Percentiles rank a stretch among this genome's conserved stretches.
phyloP scores from a whole-genome alignment of 306 rosid genomes.

The Prinsepia uniflora region DNA sequence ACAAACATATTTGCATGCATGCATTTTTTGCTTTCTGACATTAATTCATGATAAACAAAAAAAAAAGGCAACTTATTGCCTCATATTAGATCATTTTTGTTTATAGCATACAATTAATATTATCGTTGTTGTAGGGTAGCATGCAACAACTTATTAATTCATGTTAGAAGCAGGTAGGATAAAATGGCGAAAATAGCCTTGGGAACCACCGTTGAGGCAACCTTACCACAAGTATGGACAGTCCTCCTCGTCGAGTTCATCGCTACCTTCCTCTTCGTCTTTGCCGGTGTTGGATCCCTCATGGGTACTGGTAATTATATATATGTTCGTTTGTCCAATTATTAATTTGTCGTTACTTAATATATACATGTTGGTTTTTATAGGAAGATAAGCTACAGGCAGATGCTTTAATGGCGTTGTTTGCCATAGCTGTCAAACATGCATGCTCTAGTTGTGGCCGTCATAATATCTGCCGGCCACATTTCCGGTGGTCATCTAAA shows the following conservation, averaged over 20 bases:
- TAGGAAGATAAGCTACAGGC: constrained; percentile 51
- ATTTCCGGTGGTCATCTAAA: constrained; percentile 93
- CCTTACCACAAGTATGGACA: constrained; percentile 59
- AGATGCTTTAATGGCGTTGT: constrained; percentile 50
- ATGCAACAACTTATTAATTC: no score
- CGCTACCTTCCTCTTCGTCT: constrained; percentile 81
- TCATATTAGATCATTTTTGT: no score
- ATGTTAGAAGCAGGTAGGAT: not conserved
- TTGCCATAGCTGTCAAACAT: constrained; percentile 69
- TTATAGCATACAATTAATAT: no score
- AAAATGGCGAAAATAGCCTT: constrained; percentile 65
- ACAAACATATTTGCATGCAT: no score
- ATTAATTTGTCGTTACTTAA: no score
- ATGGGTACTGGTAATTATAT: constrained; percentile 51
- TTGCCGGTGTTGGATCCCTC: constrained; percentile 76
- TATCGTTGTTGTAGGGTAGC: no score
- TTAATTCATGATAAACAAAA: no score
- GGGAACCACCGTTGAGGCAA: constrained; percentile 55
- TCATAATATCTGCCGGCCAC: constrained; percentile 82
- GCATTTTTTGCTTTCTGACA: no score
- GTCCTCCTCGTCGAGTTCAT: constrained; percentile 78
- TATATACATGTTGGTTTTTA: no score
- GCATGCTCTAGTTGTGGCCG: constrained; percentile 80
- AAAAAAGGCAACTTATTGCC: no score
- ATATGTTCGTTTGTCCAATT: no score